Evolutionary conservation across 305 asterid species (phyloP), one percentile per base, ranked within the genome.

Genomic region (Fraxinus albicans): DNA sequence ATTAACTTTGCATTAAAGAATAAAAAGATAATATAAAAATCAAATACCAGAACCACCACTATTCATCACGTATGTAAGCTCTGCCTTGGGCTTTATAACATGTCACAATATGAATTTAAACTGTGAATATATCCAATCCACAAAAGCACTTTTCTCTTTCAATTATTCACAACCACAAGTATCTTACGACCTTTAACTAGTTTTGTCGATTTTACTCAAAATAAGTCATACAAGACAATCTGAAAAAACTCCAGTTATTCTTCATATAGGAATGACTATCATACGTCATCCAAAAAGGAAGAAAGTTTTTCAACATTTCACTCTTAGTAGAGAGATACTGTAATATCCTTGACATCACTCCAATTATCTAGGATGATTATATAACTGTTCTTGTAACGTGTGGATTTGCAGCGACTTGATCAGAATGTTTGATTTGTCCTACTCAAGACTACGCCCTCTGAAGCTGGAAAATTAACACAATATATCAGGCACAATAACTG

Each of bases 1-100:
- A 86, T 86, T 85, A 90, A 79, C 44, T 72, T 76, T 21, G 34
- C 21, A 58, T 80, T 73, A 13, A 31, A 70, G 42, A 78, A 79
- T 31, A 58, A 80, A 70, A 82, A 38, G 79, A 81, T 73, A 44
- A 23, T 42, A 67, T 27, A 27, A 67, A 12, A 12, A 10, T 27
- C 19, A 67, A 27, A 25, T 27, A 67, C 35, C 74, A 78, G 19
- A 29, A 69, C 38, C 25, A 13, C 23, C n/a, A 70, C 25, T 33
- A 70, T 13, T 31, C 25, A 33, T 33, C 40, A 70, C 8, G 17
- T 31, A 15, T 70, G 23, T 72, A 34, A 72, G 42, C 76, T 72
- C 47, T 72, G 77, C 1, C 77, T 3, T 72, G 9, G 77, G 25
- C 47, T 15, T 17, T 29, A 29, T 70, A 70, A 70, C 76, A 69